Base-by-base conservation (phyloP, 352 stramenopile species). In the Pythium brachiatum region DNA sequence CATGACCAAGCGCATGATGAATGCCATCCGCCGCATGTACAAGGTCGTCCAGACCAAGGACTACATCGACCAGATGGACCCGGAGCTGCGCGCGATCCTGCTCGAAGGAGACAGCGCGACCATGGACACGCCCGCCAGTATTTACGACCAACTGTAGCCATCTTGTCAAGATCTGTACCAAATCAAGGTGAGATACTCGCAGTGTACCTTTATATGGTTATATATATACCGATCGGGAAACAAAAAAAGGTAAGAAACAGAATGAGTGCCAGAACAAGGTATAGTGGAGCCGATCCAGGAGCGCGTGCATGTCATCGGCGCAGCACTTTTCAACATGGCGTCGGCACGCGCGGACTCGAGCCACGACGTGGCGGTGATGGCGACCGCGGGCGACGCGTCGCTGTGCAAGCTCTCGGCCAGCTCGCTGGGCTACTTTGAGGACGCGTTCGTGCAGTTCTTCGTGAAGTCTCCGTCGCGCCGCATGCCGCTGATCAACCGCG, bases 401-500 rank as follows among this genome's bases (percentile, higher is more conserved):
- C 71, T 91, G 13, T 94, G 88, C 70, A 96, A 96, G 66, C 76
- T 91, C 15, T 96, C 88, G n/a, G 84, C 88, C 21, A 80, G 68
- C 52, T 59, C 71, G 29, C 46, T 92, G 8, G 86, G 88, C 52
- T 96, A 96, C 67, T 96, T 76, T 27, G 60, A 63, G 7, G 88
- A 96, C 64, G 60, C 84, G 31, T 96, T 90, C 66, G 80, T 88
- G 58, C 72, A 77, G 53, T 93, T 77, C 63, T 96, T 96, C 57
- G 83, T 94, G 64, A 92, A 90, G 79, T 27, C 58, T 31, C 83
- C 85, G 60, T 92, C 86, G 59, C 83, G 85, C 25, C 85, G 86
- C 62, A 92, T 95, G 86, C 88, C 88, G 23, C 78, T 96, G 57
- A 96, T 96, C 63, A 95, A 96, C 62, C 84, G 88, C 53, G 88